Evolutionary conservation across 2,329 filamentous ascomycete species (phyloP).

Genomic region (Colletotrichum chlorophyti): DNA sequence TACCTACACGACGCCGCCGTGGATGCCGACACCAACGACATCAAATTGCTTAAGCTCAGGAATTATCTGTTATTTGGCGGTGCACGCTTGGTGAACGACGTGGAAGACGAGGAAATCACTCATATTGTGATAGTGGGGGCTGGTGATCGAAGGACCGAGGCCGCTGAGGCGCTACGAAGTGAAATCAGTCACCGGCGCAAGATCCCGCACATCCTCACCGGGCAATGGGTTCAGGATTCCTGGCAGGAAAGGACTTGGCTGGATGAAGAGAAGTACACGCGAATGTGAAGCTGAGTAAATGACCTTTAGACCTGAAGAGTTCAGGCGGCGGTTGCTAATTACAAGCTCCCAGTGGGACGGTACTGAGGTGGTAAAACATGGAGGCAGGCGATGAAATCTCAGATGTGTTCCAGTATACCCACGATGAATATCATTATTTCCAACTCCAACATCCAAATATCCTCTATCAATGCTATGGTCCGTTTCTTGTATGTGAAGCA

Average conservation of each 20-base stretch:
- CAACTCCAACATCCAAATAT: slow-evolving; percentile 3
- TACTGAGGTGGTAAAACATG: no score
- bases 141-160: slow-evolving; percentile 43
- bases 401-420: background rate
- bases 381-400: no score
- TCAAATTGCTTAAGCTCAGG: slow-evolving; percentile 44
- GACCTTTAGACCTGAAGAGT: no score
- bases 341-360: no score
- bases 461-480: slow-evolving; percentile 5
- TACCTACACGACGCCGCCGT: slow-evolving; percentile 39
- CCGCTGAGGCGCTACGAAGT: slow-evolving; percentile 50
- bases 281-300: slow-evolving; percentile 34
- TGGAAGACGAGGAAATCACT: slow-evolving; percentile 65
- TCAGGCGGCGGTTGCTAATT: background rate
- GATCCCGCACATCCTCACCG: slow-evolving; percentile 73
- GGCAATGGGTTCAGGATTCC: slow-evolving; percentile 78
- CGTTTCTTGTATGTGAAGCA: background rate
- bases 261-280: slow-evolving; percentile 73
- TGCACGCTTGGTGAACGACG: slow-evolving; percentile 60
- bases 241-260: slow-evolving; percentile 81
- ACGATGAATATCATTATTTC: slow-evolving; percentile 1
- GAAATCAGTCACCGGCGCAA: slow-evolving; percentile 38
- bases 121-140: slow-evolving; percentile 69
- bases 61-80: slow-evolving; percentile 74
- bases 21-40: slow-evolving; percentile 35